These are phyloP conservation scores for Nemania abortiva DNA, from an alignment of 2,329 filamentous ascomycete genomes.

Conservation along the genomic window DNA sequence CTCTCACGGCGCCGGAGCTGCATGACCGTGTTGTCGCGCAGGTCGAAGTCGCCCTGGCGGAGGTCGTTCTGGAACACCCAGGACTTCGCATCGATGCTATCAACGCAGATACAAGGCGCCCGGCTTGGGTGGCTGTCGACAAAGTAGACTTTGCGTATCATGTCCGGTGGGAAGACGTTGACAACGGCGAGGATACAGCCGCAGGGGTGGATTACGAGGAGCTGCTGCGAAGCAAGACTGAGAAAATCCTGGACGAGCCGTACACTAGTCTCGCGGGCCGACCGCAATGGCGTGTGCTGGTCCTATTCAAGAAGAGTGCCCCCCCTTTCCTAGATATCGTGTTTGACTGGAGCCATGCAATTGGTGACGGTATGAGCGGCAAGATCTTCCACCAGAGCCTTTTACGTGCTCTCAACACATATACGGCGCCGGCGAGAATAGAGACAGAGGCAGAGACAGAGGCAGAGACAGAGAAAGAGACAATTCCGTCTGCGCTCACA, in stretches of 20 bases:
- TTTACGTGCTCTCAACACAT: slow-evolving; percentile 47
- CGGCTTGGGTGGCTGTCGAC: slow-evolving; percentile 38
- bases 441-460: slow-evolving; percentile 28
- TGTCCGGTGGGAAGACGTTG: slow-evolving; percentile 40
- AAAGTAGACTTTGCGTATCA: slow-evolving; percentile 39
- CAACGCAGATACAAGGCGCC: slow-evolving; percentile 37
- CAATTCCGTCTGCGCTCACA: slow-evolving; percentile 37
- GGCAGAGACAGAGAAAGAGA: slow-evolving; percentile 36
- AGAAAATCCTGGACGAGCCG: slow-evolving; percentile 37
- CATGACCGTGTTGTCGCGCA: slow-evolving; percentile 21
- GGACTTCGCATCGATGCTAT: slow-evolving; percentile 39
- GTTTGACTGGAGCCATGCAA: slow-evolving; percentile 41
- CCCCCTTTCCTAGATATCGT: slow-evolving; percentile 38
- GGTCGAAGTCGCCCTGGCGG: slow-evolving; percentile 38
- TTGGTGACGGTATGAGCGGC: slow-evolving; percentile 42
- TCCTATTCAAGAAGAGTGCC: slow-evolving; percentile 21
- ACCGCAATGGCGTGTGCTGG: slow-evolving; percentile 42
- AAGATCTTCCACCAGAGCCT: slow-evolving; percentile 47
- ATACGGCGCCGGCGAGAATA: neutral
- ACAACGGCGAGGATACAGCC: neutral
- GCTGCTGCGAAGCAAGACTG: slow-evolving; percentile 15
- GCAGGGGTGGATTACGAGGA: slow-evolving; percentile 14
- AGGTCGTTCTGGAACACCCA: slow-evolving; percentile 40
- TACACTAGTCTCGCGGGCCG: slow-evolving; percentile 26
- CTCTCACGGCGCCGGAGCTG: slow-evolving; percentile 29